A percentile compares a stretch with the other conserved stretches of the same genome.
Evolutionary conservation across 75 land plant species (phyloP).

Genomic region (Pinus albicaulis): DNA sequence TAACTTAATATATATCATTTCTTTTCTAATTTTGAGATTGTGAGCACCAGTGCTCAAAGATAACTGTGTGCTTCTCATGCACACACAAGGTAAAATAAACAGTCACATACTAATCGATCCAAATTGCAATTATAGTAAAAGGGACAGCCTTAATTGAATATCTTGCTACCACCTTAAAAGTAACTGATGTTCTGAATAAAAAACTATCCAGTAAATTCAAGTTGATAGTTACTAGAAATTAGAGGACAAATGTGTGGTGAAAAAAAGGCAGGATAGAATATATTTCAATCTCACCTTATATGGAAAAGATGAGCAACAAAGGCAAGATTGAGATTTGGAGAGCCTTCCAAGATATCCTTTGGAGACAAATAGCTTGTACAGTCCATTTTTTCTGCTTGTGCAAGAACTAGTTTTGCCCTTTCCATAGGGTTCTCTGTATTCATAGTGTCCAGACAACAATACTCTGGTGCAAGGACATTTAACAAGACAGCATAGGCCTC

Average conservation of each 20-base stretch:
- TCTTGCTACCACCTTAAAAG: neutral
- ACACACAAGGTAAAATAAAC: no score
- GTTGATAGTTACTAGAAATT: neutral
- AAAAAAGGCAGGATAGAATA: neutral
- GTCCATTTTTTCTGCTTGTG: conserved; percentile 88
- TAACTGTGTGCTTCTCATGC: no score
- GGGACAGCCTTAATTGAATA: neutral
- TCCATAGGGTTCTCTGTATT: conserved; percentile 62
- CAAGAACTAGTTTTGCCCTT: conserved; percentile 80
- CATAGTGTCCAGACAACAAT: conserved; percentile 56
- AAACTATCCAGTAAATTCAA: neutral
- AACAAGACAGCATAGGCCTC: conserved; percentile 92
- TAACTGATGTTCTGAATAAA: neutral
- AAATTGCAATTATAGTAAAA: neutral
- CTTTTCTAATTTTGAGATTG: no score
- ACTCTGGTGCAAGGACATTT: conserved; percentile 90
- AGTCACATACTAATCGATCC: no score
- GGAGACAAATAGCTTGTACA: conserved; percentile 89
- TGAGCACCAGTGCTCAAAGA: no score
- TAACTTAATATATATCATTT: no score
- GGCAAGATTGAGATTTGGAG: conserved; percentile 95
- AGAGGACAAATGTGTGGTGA: neutral
- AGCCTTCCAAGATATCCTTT: conserved; percentile 94
- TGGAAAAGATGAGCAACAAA: conserved; percentile 98
- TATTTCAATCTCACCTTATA: conserved; percentile 54